Evolutionary conservation across 2,329 filamentous ascomycete species (phyloP), one percentile per base, ranked within the genome.

Genomic region (Diaporthe aspalathi): DNA sequence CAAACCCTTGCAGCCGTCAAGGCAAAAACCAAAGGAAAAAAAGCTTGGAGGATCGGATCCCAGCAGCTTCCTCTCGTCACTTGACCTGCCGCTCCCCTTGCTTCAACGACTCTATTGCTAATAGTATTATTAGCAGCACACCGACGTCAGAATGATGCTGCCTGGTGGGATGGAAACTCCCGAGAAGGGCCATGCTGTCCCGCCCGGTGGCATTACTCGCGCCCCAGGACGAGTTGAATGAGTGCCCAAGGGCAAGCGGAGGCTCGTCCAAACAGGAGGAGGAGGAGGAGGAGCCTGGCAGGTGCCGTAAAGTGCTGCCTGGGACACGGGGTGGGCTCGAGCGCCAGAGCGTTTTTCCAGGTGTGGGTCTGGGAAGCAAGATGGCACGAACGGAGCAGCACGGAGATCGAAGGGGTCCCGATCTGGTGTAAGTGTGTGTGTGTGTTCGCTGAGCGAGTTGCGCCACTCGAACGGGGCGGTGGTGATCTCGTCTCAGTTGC

Each of bases 401-500:
- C 32, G 32, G 32, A 35, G 38, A 49, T 63, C 27, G 60, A 49
- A 27, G 43, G 43, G 32, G 32, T 32, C 22, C 29, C 27, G 60
- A 63, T 63, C 60, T 63, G 60, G n/a, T n/a, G n/a, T 49, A 24
- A n/a, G 8, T 8, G 32, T 32, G 32, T 32, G n/a, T n/a, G n/a
- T n/a, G n/a, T n/a, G n/a, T n/a, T n/a, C n/a, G n/a, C n/a, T 32
- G 29, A 49, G 20, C 6, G 24, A 17, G 50, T n/a, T 50, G 45
- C 45, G 60, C 50, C 60, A 65, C 45, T 50, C 45, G 29, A 38
- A 11, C 60, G 50, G n/a, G 60, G 60, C 11, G 45, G 29, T 27
- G 29, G 60, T 65, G 60, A 65, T 65, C 60, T 35, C 60, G 43
- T 65, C 29, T 65, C 60, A 50, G 60, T 29, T 65, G 60, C 29